These are phyloP conservation scores for Canariomyces notabilis DNA, from an alignment of 2,329 filamentous ascomycete species.

Conservation along the genomic window DNA sequence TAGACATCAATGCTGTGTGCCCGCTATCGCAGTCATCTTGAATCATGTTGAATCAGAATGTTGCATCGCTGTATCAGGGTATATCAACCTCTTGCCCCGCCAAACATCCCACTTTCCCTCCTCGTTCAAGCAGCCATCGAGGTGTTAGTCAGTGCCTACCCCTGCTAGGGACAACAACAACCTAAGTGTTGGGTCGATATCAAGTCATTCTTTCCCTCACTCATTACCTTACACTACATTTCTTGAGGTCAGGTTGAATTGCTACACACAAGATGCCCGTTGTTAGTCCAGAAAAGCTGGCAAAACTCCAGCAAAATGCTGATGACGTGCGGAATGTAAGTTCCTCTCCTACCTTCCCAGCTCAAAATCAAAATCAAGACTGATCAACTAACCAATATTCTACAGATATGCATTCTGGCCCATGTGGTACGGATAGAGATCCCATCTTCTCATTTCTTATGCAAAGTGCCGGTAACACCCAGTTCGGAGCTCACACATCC, in stretches of 20 bases:
- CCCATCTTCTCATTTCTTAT: neutral
- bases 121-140: slow-evolving; percentile 6
- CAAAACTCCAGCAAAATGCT: slow-evolving; percentile 80
- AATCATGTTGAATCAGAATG: neutral
- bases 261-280: slow-evolving; percentile 69
- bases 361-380: slow-evolving; percentile 28
- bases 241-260: neutral
- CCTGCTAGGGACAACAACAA: too few relatives aligned
- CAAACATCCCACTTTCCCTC: slow-evolving; percentile 15
- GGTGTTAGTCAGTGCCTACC: slow-evolving; percentile 23
- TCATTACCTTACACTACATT: too few relatives aligned
- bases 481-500: neutral
- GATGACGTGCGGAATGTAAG: slow-evolving; percentile 88
- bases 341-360: slow-evolving; percentile 19
- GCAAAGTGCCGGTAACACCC: neutral
- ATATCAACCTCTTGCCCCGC: slow-evolving; percentile 7
- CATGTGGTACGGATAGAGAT: slow-evolving; percentile 57
- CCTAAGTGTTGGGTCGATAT: neutral
- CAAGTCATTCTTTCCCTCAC: too few relatives aligned
- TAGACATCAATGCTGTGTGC: neutral
- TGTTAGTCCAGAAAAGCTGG: slow-evolving; percentile 83
- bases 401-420: slow-evolving; percentile 84
- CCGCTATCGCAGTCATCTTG: neutral
- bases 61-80: slow-evolving; percentile 6
- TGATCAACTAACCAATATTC: too few relatives aligned